Base-by-base conservation (phyloP, 148 eudicot species). In the Mesembryanthemum crystallinum region DNA sequence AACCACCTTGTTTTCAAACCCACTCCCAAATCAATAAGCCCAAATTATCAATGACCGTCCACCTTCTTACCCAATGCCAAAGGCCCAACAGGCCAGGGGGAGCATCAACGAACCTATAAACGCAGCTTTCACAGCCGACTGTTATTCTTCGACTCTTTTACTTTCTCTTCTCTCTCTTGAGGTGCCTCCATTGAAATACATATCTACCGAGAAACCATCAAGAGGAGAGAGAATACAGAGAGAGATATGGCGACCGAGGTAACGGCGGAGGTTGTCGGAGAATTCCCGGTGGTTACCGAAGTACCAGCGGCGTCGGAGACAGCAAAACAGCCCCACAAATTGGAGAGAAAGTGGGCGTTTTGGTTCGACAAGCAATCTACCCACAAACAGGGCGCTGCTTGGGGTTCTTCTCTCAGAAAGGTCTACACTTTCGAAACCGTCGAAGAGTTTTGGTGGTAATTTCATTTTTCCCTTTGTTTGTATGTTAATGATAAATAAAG, bases 381-480 rank as follows among this genome's bases (percentile, higher is more conserved):
- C 67, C 92, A 92, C 25, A 95, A 92, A 75, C 97, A 87, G 78
- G 98, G 98, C 69, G 97, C 91, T 71, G 94, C 86, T 64, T 95
- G 98, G 98, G 98, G 96, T 49, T 58, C 82, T 49, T 78, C 90
- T 64, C 94, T 92, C 30, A 87, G 88, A 60, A 89, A 89, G 42
- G 89, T 76, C 42, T 92, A 88, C 60, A 90, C 97, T 30, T 95
- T 92, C 84, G 88, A 92, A 18, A 89, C 99, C 6, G 91, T 92
- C 13, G 98, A 95, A 78, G 97, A 95, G 74, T 95, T 95, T 70
- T 95, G 97, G 99, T 85, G 96, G 99, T 95, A 88, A 62, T 37
- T 35, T 35, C 13, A 8, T 76, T 13, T 45, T 71, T 43, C 43
- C 42, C 39, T 35, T 6, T 35, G 39, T 2, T 35, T 35, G 14